phyloP scores from a whole-genome alignment of 208 protist genomes.

The Trypanosoma congolense region DNA sequence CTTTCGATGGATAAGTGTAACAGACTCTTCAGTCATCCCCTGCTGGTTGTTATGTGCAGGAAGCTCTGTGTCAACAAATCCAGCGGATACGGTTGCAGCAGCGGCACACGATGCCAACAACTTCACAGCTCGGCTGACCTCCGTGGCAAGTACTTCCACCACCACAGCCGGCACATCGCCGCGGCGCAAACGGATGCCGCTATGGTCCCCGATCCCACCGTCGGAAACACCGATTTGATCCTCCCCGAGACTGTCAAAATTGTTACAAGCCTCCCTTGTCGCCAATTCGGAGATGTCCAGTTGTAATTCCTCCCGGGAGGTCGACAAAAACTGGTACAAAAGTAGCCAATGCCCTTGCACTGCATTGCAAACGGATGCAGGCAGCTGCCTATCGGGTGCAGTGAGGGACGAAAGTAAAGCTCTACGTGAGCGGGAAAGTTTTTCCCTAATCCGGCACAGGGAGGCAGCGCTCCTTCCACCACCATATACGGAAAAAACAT shows the following conservation, averaged over 20 bases:
- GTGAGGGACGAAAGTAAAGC: slow-evolving; percentile 10
- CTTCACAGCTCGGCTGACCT: slow-evolving; percentile 15
- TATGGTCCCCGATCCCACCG: not conserved
- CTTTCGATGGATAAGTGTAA: slow-evolving; percentile 12
- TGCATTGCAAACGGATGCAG: slow-evolving; percentile 29
- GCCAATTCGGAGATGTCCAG: not conserved
- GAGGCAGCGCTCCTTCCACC: slow-evolving; percentile 7
- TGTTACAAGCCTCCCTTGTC: not conserved
- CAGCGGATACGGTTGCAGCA: not conserved
- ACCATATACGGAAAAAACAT: not conserved
- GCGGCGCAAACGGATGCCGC: slow-evolving; percentile 6
- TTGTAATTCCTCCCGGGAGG: not conserved
- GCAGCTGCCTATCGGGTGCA: slow-evolving; percentile 22
- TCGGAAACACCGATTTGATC: not conserved
- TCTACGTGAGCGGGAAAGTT: slow-evolving; percentile 11
- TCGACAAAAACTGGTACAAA: slow-evolving; percentile 19
- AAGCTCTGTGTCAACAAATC: not conserved
- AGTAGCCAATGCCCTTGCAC: slow-evolving; percentile 64
- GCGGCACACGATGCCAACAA: slow-evolving; percentile 8
- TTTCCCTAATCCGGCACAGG: slow-evolving; percentile 16
- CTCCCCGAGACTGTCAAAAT: not conserved
- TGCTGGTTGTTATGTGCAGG: not conserved
- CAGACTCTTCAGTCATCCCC: slow-evolving; percentile 16
- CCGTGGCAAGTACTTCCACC: slow-evolving; percentile 8
- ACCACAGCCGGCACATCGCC: slow-evolving; percentile 16